Evolutionary conservation across 169 alveolate species (phyloP), one percentile per base, ranked within the genome.

Genomic region (Miamiensis avidus): DNA sequence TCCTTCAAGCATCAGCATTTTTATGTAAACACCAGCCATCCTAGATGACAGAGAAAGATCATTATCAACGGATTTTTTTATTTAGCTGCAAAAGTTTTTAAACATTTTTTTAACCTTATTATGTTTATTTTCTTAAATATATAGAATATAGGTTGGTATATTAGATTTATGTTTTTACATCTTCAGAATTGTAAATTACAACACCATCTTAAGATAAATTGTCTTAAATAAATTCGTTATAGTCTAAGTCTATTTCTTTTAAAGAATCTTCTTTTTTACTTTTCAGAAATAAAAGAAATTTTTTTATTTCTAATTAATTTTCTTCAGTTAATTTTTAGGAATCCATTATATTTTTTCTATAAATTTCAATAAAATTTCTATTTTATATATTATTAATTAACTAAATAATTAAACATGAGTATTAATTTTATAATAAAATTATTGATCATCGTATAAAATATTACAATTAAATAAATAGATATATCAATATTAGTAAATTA

Each of bases 151-250:
- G 16, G 0, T 0, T 25, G 0, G 72, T 27, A 77, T 33, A 33
- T 29, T 16, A 27, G 0, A 27, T 79, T 28, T 78, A 29, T 1
- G 16, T 65, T 25, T 49, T 79, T 79, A 79, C 84, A 79, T 79
- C 84, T 16, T 79, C 84, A n/a, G 34, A 49, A 31, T 79, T 79
- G 29, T 28, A 79, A 27, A 79, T 79, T 64, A 49, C 4, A 49
- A 72, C 33, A 33, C 31, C 34, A 11, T 79, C 84, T n/a, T n/a
- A n/a, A n/a, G 34, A 30, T 1, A 79, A 20, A 65, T 79, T 79
- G 29, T 79, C 84, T n/a, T 31, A 49, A 16, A 79, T 33, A 64
- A 79, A 79, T 29, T 79, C 84, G 31, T 79, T 79, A n/a, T 29
- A 64, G 64, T 34, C 84, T 28, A 49, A 16, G 29, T 79, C 73